Evolutionary conservation across 495 filamentous ascomycete genomes (phyloP), one percentile per base, ranked within the genome.

Genomic region (Xylaria castorea): DNA sequence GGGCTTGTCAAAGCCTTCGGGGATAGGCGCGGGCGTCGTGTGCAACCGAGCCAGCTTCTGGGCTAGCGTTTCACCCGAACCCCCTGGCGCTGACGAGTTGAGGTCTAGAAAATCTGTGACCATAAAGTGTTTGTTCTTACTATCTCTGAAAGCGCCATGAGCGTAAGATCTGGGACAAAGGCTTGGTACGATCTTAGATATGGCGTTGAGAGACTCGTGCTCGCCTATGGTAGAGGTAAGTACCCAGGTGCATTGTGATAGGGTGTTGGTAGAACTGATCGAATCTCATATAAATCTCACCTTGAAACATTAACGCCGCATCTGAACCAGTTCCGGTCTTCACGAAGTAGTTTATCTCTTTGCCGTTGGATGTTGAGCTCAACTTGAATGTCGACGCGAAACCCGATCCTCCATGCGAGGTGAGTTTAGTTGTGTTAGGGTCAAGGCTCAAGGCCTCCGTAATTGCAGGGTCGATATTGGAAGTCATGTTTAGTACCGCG

Each of bases 61-160:
- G 0, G 94, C 93, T 1, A 98, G 81, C 0, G 89, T 87, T 62
- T 87, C 68, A 34, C 87, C 77, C 2, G 83, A 83, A 0, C 82
- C 78, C 2, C 76, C 71, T 22, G 81, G 71, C 34, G 73, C 77
- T 20, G 81, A 79, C 36, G 81, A 78, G 0, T 83, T 75, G 0
- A 97, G 86, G 55, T 94, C 87, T 0, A 98, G 85, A 80, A 93
- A 98, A 73, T 95, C 92, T 0, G 93, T 97, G 0, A 86, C 90
- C 16, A 98, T 89, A 77, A 94, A 97, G 73, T 83, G 90, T 34
- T 81, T 88, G 22, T 77, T 77, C 1, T 80, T 78, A n/a, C 78
- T 76, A 5, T 87, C 83, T 36, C 82, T 78, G 18, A 94, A 83
- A 7, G 83, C 68, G 27, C 95, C 94, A 77, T 92, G 89, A 57